Conservation (phyloP, 208 protist species). For the Trypanosoma melophagium region DNA sequence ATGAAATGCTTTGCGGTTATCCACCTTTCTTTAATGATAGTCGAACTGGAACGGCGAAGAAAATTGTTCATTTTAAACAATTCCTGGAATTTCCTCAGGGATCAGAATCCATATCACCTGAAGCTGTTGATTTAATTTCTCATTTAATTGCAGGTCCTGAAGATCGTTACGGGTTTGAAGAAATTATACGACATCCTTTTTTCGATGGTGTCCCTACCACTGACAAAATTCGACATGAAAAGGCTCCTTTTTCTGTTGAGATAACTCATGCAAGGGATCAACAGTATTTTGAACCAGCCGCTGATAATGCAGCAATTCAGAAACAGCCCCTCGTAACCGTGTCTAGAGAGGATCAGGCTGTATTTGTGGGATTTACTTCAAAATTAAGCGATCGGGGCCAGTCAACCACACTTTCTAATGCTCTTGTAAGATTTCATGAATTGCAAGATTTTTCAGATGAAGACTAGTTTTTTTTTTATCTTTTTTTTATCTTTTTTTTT, state of each 20-base stretch:
- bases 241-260: slow-evolving; percentile 43
- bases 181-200: slow-evolving; percentile 42
- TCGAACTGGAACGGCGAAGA: slow-evolving; percentile 73
- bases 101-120: slow-evolving; percentile 32
- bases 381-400: slow-evolving; percentile 22
- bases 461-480: slow-evolving; percentile 15
- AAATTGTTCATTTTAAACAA: slow-evolving; percentile 86
- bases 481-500: background rate
- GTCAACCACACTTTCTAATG: slow-evolving; percentile 25
- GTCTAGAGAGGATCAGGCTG: slow-evolving; percentile 32
- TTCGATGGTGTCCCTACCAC: slow-evolving; percentile 36
- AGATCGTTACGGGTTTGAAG: slow-evolving; percentile 38
- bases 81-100: slow-evolving; percentile 77
- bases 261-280: slow-evolving; percentile 30
- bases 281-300: slow-evolving; percentile 52
- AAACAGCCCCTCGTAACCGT: slow-evolving; percentile 27
- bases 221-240: slow-evolving; percentile 31
- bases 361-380: slow-evolving; percentile 40
- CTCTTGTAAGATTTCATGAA: slow-evolving; percentile 26
- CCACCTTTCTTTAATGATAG: slow-evolving; percentile 46
- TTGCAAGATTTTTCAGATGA: slow-evolving; percentile 36
- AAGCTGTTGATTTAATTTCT: slow-evolving; percentile 68
- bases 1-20: slow-evolving; percentile 53
- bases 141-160: slow-evolving; percentile 37
- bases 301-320: slow-evolving; percentile 29